Base-by-base conservation (phyloP, 1,284 basidiomycete genomes). In the Ceratobasidium sp. region DNA sequence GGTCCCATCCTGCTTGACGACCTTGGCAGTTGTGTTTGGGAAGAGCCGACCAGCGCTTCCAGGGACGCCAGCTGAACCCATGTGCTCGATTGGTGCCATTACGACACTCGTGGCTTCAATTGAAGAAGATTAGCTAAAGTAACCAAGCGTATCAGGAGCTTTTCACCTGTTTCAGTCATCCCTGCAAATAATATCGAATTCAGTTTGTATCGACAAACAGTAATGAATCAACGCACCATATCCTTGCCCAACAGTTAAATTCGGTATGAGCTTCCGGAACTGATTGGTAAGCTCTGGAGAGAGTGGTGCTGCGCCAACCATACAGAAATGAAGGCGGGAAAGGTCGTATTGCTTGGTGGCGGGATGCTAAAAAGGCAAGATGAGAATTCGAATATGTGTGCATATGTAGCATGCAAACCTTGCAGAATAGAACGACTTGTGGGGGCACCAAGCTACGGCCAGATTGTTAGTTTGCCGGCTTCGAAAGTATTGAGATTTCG, bases 281-380 rank as follows among this genome's bases (percentile, higher is more conserved):
- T 90, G 88, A 51, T 86, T 80, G 73, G 88, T 91, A 42, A 94
- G 87, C 82, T 94, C 93, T 20, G 88, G 85, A 2, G 92, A 91
- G 4, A 95, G 85, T 3, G 94, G 94, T 0, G 94, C 94, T 0
- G 94, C 95, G 33, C 94, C 93, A 66, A 87, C 87, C 86, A 94
- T 89, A 79, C 91, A 87, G 82, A 89, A 86, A 77, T 90, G 87
- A 66, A 96, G 84, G 70, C 87, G 86, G 63, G 87, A 88, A 33
- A 97, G 86, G 81, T 95, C 89, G 82, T 92, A 92, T 56, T 92
- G 87, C 82, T 91, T 90, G 39, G 89, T 88, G 15, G 88, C 89
- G 28, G 93, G 91, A 84, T 93, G 90, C 91, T 95, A 79, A 13
- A 40, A 63, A 20, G 18, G 60, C n/a, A 51, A 15, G 10, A 26